These are phyloP conservation scores for Rhazya stricta DNA, from an alignment of 257 asterid species.

Conservation along the genomic window DNA sequence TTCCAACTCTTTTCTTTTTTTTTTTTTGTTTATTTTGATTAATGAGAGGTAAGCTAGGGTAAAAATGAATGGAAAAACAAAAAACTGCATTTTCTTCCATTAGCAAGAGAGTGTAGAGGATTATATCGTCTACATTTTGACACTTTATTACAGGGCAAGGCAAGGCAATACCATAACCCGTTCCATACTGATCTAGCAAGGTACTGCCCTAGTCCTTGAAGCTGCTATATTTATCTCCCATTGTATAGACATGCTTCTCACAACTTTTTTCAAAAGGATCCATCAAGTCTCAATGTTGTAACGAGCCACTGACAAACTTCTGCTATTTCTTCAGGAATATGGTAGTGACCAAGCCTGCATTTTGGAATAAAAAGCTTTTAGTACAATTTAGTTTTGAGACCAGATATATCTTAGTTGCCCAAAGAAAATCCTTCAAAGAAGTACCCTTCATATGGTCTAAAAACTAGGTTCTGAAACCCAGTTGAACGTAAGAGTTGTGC, in stretches of 20 bases:
- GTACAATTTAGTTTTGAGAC: neutral
- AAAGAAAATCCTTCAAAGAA: neutral
- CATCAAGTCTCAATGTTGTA: constrained; percentile 52
- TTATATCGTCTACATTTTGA: neutral
- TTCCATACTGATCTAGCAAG: neutral
- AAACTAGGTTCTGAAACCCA: constrained; percentile 58
- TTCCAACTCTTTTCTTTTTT: no score
- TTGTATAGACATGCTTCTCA: constrained; percentile 17
- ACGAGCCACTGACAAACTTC: constrained; percentile 59
- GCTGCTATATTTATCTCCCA: constrained; percentile 1
- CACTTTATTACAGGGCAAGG: neutral
- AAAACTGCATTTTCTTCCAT: neutral
- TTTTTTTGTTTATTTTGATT: no score
- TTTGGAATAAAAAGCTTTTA: neutral
- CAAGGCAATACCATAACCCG: constrained; percentile 6
- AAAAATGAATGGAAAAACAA: neutral
- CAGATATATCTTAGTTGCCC: neutral
- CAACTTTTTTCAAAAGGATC: constrained; percentile 15
- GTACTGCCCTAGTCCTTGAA: constrained; percentile 7
- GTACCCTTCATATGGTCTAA: constrained; percentile 64
- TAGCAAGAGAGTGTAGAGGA: neutral
- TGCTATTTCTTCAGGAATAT: constrained; percentile 61
- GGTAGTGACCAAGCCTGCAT: constrained; percentile 71
- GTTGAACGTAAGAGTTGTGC: constrained; percentile 39
- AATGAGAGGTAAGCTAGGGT: no score